These are phyloP conservation scores for Saccharum officinarum DNA, from an alignment of 176 grass and related monocot species.

Conservation along the genomic window DNA sequence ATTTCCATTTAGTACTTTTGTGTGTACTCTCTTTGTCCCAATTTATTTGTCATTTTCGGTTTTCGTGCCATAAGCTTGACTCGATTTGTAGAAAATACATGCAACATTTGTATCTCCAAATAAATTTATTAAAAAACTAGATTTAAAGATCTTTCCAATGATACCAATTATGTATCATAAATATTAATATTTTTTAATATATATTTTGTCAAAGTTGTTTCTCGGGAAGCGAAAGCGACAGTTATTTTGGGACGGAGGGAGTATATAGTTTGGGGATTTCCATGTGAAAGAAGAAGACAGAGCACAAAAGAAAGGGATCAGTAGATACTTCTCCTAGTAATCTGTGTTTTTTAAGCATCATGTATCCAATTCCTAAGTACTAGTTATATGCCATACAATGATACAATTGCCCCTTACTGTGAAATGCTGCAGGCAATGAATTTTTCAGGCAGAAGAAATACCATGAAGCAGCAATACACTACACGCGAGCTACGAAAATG, in stretches of 20 bases:
- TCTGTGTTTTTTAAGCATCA: conserved; percentile 15
- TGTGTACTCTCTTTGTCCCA: background rate
- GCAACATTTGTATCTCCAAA: no score
- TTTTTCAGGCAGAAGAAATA: conserved; percentile 53
- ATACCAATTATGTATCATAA: no score
- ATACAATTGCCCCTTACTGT: background rate
- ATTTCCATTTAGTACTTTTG: background rate
- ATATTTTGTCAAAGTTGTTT: no score
- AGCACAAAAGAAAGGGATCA: background rate
- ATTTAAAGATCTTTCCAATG: no score
- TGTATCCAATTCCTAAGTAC: background rate
- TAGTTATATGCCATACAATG: background rate
- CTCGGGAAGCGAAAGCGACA: no score
- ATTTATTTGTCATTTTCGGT: no score
- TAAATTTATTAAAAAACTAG: no score
- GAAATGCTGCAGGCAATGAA: conserved; percentile 47
- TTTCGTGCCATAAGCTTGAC: no score
- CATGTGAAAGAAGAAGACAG: background rate
- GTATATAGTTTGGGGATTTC: background rate
- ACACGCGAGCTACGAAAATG: conserved; percentile 52
- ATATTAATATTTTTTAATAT: no score
- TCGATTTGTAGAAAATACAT: no score
- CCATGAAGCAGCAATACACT: conserved; percentile 54
- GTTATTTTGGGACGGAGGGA: no score
- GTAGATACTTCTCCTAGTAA: background rate